phyloP scores from a whole-genome alignment of 345 rosid species.

The Capsella bursapastoris region DNA sequence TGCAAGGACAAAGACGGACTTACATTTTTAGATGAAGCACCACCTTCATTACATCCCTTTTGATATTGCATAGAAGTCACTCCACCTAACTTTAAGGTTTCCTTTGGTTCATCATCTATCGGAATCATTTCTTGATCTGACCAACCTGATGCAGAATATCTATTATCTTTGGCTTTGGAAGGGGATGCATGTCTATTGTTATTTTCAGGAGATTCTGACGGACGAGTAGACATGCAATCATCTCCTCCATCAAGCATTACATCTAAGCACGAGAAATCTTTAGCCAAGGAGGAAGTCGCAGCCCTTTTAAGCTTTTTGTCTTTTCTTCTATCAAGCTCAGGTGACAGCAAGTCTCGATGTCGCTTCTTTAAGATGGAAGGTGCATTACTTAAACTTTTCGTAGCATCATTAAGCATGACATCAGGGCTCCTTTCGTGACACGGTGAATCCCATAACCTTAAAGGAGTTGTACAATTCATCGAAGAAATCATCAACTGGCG shows the following conservation, averaged over 20 bases:
- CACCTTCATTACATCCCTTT: constrained; percentile 40
- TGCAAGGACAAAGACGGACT: constrained; percentile 39
- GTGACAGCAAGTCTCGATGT: constrained; percentile 81
- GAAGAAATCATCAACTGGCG: constrained; percentile 96
- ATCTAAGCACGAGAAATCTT: constrained; percentile 73
- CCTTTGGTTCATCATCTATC: constrained; percentile 40
- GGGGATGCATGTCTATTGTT: constrained; percentile 41
- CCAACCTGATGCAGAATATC: constrained; percentile 41
- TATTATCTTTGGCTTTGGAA: constrained; percentile 63
- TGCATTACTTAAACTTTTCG: constrained; percentile 71
- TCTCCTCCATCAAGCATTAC: constrained; percentile 64
- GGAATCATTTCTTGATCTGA: constrained; percentile 31
- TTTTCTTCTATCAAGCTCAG: constrained; percentile 76
- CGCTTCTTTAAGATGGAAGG: constrained; percentile 94
- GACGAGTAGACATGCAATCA: constrained; percentile 43
- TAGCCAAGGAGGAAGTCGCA: constrained; percentile 63
- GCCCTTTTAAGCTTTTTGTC: constrained; percentile 76
- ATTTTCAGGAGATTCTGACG: constrained; percentile 48
- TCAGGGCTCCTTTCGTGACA: constrained; percentile 71
- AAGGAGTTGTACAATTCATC: constrained; percentile 81
- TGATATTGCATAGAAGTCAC: constrained; percentile 43
- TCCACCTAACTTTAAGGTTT: constrained; percentile 50
- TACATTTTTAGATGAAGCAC: constrained; percentile 47
- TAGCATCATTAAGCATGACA: constrained; percentile 74
- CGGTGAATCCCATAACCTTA: constrained; percentile 92